Evolutionary conservation across 331 rosid genomes (phyloP).

Genomic region (Pyracantha coccinea): DNA sequence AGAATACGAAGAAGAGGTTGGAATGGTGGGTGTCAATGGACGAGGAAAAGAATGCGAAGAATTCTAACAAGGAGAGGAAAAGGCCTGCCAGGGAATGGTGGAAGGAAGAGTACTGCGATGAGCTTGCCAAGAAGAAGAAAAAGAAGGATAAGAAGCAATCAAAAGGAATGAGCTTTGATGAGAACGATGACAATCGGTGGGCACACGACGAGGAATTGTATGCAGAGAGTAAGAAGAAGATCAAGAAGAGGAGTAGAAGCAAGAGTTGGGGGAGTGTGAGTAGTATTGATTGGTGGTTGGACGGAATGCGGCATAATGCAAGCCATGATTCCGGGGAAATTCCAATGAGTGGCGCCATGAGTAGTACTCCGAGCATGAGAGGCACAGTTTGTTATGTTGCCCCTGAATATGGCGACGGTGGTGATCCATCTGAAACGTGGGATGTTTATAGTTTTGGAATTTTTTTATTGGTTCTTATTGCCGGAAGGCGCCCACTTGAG

Average conservation of each 20-base stretch:
- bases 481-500: constrained; percentile 93
- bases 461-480: constrained; percentile 60
- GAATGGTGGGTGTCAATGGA: constrained; percentile 98
- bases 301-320: constrained; percentile 51
- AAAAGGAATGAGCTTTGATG: constrained; percentile 24
- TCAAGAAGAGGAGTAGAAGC: constrained; percentile 24
- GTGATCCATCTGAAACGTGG: constrained; percentile 68
- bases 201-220: constrained; percentile 47
- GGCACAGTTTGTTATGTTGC: constrained; percentile 96
- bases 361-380: constrained; percentile 96
- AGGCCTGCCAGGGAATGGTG: constrained; percentile 92
- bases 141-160: constrained; percentile 40
- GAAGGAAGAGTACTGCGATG: constrained; percentile 83
- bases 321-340: constrained; percentile 78
- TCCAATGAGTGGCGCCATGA: constrained; percentile 79
- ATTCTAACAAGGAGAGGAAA: constrained; percentile 45
- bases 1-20: constrained; percentile 31
- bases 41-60: constrained; percentile 36
- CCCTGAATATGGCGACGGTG: constrained; percentile 82
- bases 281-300: constrained; percentile 77
- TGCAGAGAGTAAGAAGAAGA: constrained; percentile 44
- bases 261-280: constrained; percentile 48
- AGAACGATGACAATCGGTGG: constrained; percentile 38
- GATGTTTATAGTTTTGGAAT: constrained; percentile 95
- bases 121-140: constrained; percentile 53